Evolutionary conservation across 164 flowering plant genomes (phyloP).

Genomic region (Akebia trifoliata): DNA sequence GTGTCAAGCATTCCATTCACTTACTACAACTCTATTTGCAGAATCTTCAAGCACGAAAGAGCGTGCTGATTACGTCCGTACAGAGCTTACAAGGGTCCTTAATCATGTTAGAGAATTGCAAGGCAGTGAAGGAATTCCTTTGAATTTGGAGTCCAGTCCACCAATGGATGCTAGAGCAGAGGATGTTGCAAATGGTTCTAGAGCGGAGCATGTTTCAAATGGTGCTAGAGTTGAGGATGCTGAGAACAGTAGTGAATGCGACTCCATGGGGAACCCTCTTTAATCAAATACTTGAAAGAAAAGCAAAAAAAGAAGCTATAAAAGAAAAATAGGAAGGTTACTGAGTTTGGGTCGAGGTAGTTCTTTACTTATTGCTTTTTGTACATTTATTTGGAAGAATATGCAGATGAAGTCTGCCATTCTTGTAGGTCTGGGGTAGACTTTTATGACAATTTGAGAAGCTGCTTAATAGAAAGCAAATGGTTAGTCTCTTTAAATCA

Average conservation of each 20-base stretch:
- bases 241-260: conserved; percentile 9
- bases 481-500: too few relatives aligned
- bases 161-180: background rate
- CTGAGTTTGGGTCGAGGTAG: background rate
- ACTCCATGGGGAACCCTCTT: background rate
- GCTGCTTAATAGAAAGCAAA: too few relatives aligned
- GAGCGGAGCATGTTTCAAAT: conserved; percentile 7
- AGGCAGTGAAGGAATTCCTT: conserved; percentile 24
- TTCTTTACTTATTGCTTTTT: background rate
- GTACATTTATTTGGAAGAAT: background rate
- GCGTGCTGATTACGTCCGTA: conserved; percentile 38
- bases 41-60: conserved; percentile 53
- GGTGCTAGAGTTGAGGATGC: conserved; percentile 3
- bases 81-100: conserved; percentile 37
- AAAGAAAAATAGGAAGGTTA: background rate
- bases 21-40: conserved; percentile 34
- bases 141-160: conserved; percentile 23
- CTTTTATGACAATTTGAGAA: too few relatives aligned
- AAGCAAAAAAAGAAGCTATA: background rate
- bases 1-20: conserved; percentile 44
- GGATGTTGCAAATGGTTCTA: conserved; percentile 1
- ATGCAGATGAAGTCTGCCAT: too few relatives aligned
- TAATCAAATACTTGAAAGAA: conserved; percentile 2
- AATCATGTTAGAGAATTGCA: conserved; percentile 46
- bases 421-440: too few relatives aligned